Percentiles rank a stretch among this genome's conserved stretches.
phyloP scores from a whole-genome alignment of 1,284 basidiomycete species.

The Ustilago bromivora region DNA sequence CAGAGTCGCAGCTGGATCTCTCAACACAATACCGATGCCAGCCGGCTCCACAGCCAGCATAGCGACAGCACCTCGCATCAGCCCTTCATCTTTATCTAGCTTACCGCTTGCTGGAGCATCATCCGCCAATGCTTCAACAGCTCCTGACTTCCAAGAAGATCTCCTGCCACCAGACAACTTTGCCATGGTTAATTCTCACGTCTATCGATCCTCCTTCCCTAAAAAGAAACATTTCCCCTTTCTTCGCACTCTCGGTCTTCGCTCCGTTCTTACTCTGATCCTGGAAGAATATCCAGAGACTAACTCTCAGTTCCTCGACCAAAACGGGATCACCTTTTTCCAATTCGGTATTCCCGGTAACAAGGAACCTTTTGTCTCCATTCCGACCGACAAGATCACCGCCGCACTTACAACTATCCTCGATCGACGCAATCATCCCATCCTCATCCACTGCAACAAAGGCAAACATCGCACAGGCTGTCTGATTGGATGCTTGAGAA shows the following conservation, averaged over 20 bases:
- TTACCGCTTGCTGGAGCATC: background rate
- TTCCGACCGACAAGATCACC: slow-evolving; percentile 74
- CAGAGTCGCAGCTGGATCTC: background rate
- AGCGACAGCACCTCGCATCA: background rate
- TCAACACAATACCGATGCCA: slow-evolving; percentile 21
- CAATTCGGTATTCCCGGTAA: slow-evolving; percentile 75
- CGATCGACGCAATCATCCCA: slow-evolving; percentile 74
- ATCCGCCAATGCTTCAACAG: slow-evolving; percentile 4
- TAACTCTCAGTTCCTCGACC: slow-evolving; percentile 72
- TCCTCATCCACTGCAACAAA: slow-evolving; percentile 75
- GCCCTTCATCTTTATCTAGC: slow-evolving; percentile 8
- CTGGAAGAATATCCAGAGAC: slow-evolving; percentile 74
- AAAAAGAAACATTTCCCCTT: slow-evolving; percentile 74
- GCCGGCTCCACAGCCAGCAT: slow-evolving; percentile 20
- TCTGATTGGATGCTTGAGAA: slow-evolving; percentile 73
- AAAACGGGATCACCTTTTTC: slow-evolving; percentile 71
- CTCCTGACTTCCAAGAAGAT: slow-evolving; percentile 38
- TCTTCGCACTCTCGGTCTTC: slow-evolving; percentile 72
- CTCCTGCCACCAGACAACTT: slow-evolving; percentile 68
- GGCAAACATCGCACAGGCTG: slow-evolving; percentile 75
- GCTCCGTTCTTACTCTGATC: slow-evolving; percentile 73
- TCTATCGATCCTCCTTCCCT: slow-evolving; percentile 73
- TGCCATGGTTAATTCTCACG: slow-evolving; percentile 71
- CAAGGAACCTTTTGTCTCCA: slow-evolving; percentile 71
- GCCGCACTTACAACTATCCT: slow-evolving; percentile 73